phyloP scores from a whole-genome alignment of 2,329 filamentous ascomycete species.

The Penicillium olsonii region DNA sequence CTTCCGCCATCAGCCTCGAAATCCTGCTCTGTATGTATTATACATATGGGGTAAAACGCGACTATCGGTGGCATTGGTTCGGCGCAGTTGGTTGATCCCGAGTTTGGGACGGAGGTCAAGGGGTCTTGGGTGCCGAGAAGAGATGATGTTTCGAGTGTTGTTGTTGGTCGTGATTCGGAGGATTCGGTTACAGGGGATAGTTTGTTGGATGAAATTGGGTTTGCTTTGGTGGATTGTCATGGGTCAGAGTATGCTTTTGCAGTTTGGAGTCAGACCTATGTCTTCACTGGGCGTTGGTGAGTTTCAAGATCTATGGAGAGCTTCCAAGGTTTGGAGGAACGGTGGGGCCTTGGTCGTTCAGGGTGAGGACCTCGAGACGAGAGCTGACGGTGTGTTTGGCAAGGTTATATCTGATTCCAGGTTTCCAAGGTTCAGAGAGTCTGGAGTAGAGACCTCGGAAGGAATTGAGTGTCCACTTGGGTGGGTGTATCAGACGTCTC shows the following conservation, averaged over 20 bases:
- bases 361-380: too few species aligned
- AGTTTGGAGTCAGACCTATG: too few species aligned
- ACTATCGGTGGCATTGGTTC: constrained; percentile 17
- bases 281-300: too few species aligned
- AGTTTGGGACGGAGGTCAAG: constrained; percentile 18
- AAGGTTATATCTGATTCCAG: too few species aligned
- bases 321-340: too few species aligned
- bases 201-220: constrained; percentile 26
- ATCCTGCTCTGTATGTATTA: constrained; percentile 20
- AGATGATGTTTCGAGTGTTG: constrained; percentile 18
- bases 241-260: background rate
- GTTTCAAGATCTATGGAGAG: too few species aligned
- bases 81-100: constrained; percentile 7
- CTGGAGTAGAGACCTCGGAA: too few species aligned
- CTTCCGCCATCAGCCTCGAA: constrained; percentile 7
- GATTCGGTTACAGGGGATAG: constrained; percentile 16
- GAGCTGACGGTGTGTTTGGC: too few species aligned
- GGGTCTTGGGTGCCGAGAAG: constrained; percentile 18
- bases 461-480: too few species aligned
- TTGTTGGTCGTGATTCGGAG: constrained; percentile 18
- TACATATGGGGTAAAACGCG: constrained; percentile 19
- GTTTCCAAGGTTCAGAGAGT: too few species aligned
- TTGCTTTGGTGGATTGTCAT: background rate
- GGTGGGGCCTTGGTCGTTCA: too few species aligned
- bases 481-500: too few species aligned